A percentile compares a stretch with the other conserved stretches of the same genome.
These are phyloP conservation scores for Pythium plurisporium DNA, from an alignment of 352 stramenopile species.

Conservation along the genomic window DNA sequence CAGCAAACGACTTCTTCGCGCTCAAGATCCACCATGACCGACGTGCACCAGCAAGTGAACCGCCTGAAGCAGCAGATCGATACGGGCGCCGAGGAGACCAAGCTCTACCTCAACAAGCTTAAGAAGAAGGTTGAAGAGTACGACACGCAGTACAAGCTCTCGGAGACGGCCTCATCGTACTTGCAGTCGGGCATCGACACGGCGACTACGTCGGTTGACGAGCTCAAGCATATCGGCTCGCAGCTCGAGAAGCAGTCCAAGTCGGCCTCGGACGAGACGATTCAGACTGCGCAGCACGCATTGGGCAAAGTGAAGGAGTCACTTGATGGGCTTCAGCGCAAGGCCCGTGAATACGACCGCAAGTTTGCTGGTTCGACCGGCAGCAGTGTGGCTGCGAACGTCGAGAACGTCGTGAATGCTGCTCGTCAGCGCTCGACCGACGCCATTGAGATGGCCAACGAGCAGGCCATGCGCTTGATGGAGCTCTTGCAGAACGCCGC, in stretches of 20 bases:
- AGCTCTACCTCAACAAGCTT: constrained; percentile 53
- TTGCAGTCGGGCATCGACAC: constrained; percentile 35
- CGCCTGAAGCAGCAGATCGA: constrained; percentile 52
- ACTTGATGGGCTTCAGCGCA: constrained; percentile 39
- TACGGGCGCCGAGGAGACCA: constrained; percentile 44
- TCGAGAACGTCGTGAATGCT: constrained; percentile 42
- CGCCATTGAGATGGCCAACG: constrained; percentile 46
- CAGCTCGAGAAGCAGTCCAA: constrained; percentile 35
- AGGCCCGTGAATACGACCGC: constrained; percentile 47
- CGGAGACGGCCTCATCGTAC: constrained; percentile 41
- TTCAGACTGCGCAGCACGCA: constrained; percentile 40
- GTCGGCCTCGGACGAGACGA: constrained; percentile 35
- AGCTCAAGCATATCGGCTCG: constrained; percentile 30
- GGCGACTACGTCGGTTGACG: constrained; percentile 29
- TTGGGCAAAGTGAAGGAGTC: constrained; percentile 36
- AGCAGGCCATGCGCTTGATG: constrained; percentile 42
- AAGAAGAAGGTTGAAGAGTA: constrained; percentile 57
- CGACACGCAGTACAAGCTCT: constrained; percentile 39
- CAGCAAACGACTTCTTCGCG: no score
- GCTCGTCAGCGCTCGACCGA: constrained; percentile 56
- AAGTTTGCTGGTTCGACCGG: constrained; percentile 39
- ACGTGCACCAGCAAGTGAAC: constrained; percentile 36
- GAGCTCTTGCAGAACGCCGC: constrained; percentile 35
- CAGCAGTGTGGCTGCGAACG: not conserved
- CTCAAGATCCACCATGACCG: constrained; percentile 39